Conservation (phyloP, 352 stramenopile genomes). For the Globisporangium camurandrum region DNA sequence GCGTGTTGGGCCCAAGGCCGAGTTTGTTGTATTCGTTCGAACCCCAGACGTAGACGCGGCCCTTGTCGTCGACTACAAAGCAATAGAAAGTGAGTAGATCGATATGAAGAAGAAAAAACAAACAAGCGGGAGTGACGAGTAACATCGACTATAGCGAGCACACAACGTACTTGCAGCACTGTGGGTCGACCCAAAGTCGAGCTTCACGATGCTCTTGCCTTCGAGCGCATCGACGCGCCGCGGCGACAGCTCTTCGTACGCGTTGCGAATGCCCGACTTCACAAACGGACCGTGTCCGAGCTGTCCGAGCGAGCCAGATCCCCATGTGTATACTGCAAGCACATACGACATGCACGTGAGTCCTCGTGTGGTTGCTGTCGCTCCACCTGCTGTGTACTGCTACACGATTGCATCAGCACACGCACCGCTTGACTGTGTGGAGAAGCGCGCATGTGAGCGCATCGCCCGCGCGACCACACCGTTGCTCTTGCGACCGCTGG, state of each 20-base stretch:
- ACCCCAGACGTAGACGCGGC: conserved; percentile 75
- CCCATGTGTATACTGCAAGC: conserved; percentile 72
- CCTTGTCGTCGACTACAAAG: conserved; percentile 54
- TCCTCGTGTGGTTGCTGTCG: too few species aligned
- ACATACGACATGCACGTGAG: too few species aligned
- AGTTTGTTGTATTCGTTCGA: conserved; percentile 89
- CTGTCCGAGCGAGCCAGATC: conserved; percentile 78
- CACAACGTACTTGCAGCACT: conserved; percentile 66
- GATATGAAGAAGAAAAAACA: conserved; percentile 7
- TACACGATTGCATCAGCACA: not conserved
- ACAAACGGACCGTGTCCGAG: conserved; percentile 72
- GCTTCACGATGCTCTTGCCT: conserved; percentile 46
- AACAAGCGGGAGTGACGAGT: not conserved
- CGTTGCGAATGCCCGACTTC: conserved; percentile 78
- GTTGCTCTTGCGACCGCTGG: conserved; percentile 8
- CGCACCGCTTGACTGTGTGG: conserved; percentile 61
- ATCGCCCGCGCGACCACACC: conserved; percentile 14
- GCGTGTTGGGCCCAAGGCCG: conserved; percentile 33
- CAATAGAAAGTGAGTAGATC: conserved; percentile 3
- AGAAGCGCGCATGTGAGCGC: conserved; percentile 24
- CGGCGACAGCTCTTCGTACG: conserved; percentile 80
- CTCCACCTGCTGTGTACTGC: too few species aligned
- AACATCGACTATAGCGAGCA: not conserved
- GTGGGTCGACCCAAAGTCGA: conserved; percentile 74
- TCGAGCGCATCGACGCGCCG: conserved; percentile 64